phyloP scores from a whole-genome alignment of 306 rosid species.

The Cicer arietinum region DNA sequence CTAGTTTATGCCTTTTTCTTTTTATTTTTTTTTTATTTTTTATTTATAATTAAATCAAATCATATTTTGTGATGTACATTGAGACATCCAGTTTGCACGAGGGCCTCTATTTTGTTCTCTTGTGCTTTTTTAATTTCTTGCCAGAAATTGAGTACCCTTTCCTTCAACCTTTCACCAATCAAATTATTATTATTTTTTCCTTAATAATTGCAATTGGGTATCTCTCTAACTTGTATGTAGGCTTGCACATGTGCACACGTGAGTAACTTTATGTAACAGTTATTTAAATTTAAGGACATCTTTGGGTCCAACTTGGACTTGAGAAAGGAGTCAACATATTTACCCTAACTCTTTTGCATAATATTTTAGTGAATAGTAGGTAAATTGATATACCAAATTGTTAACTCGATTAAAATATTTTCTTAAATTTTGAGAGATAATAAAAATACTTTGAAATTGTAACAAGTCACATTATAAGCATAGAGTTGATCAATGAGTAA shows the following conservation, averaged over 20 bases:
- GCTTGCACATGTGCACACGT: slow-evolving; percentile 54
- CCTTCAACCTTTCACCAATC: slow-evolving; percentile 23
- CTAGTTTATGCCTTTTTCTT: slow-evolving; percentile 42
- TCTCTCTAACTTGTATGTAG: slow-evolving; percentile 29
- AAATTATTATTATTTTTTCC: slow-evolving; percentile 40
- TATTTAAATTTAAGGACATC: slow-evolving; percentile 22
- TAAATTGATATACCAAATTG: too few species aligned
- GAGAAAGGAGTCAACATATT: slow-evolving; percentile 33
- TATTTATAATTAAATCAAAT: slow-evolving; percentile 23
- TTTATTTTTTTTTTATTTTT: slow-evolving; percentile 1
- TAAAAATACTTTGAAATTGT: too few species aligned
- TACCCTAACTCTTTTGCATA: neutral
- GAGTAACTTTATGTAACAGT: slow-evolving; percentile 35
- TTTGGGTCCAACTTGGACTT: slow-evolving; percentile 40
- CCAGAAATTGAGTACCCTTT: slow-evolving; percentile 53
- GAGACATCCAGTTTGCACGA: slow-evolving; percentile 85
- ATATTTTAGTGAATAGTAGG: too few species aligned
- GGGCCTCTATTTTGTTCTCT: slow-evolving; percentile 88
- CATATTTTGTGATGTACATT: slow-evolving; percentile 60
- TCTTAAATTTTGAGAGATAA: too few species aligned
- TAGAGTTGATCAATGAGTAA: too few species aligned
- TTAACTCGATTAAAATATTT: too few species aligned
- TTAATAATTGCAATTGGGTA: slow-evolving; percentile 56
- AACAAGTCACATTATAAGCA: too few species aligned
- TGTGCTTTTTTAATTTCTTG: slow-evolving; percentile 48